phyloP scores from a whole-genome alignment of 345 rosid genomes.

The Boechera retrofracta region DNA sequence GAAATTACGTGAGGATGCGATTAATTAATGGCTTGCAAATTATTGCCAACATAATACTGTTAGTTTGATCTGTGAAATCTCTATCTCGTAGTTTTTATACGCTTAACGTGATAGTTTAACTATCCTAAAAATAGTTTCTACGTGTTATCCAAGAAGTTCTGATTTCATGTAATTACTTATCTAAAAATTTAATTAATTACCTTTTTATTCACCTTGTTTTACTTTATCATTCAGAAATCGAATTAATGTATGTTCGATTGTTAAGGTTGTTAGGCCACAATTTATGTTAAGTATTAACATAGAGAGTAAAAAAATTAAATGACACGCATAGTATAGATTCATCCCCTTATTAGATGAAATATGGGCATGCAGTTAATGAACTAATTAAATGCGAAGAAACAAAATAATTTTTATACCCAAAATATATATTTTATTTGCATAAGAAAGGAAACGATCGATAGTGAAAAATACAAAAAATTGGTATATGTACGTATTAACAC shows the following conservation, averaged over 20 bases:
- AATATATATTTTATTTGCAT: not conserved
- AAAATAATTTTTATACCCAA: not conserved
- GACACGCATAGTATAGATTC: slow-evolving; percentile 27
- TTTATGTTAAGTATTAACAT: slow-evolving; percentile 23
- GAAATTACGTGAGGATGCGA: not conserved
- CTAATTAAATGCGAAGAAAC: slow-evolving; percentile 16
- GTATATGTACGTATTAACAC: slow-evolving; percentile 6
- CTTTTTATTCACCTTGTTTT: slow-evolving; percentile 6
- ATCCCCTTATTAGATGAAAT: not conserved
- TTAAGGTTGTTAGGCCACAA: slow-evolving; percentile 33
- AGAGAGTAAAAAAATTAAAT: slow-evolving; percentile 3
- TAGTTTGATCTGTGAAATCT: not conserved
- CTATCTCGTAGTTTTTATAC: not conserved
- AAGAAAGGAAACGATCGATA: slow-evolving; percentile 8
- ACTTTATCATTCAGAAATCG: not conserved
- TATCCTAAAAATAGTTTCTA: slow-evolving; percentile 33
- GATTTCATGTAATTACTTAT: not conserved
- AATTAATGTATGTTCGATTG: slow-evolving; percentile 33
- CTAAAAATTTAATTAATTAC: slow-evolving; percentile 3
- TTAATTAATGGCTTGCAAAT: slow-evolving; percentile 13
- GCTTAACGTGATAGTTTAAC: slow-evolving; percentile 22
- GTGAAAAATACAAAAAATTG: not conserved
- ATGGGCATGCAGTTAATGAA: not conserved
- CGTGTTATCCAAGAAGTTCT: not conserved
- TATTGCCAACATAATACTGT: not conserved